phyloP scores from a whole-genome alignment of 2,329 filamentous ascomycete genomes.

The Sporothrix phasma region DNA sequence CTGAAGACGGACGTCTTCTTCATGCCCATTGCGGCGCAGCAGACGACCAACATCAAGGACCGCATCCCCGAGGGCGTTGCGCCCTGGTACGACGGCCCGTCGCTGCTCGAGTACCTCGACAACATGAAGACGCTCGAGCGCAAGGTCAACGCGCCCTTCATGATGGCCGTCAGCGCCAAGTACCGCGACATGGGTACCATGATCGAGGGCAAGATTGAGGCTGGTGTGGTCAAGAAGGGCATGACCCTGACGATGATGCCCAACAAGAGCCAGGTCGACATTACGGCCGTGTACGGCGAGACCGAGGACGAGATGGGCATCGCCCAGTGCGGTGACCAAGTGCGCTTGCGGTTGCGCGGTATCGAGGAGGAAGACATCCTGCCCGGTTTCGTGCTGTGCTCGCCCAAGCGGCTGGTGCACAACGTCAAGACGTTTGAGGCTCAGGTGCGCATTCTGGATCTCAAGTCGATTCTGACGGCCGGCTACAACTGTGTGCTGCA shows the following conservation, averaged over 20 bases:
- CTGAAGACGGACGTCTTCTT: conserved; percentile 86
- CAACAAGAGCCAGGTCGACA: conserved; percentile 70
- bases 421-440: conserved; percentile 86
- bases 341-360: conserved; percentile 82
- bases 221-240: conserved; percentile 86
- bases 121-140: conserved; percentile 60
- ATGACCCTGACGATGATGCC: conserved; percentile 89
- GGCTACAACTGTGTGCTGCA: conserved; percentile 98
- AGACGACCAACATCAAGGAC: conserved; percentile 76
- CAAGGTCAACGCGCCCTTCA: conserved; percentile 97
- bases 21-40: conserved; percentile 93
- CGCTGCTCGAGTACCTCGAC: conserved; percentile 91
- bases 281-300: conserved; percentile 85
- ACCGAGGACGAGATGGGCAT: conserved; percentile 81
- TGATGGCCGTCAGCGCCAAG: conserved; percentile 94
- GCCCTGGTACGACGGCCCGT: conserved; percentile 82
- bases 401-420: conserved; percentile 85
- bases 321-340: conserved; percentile 87
- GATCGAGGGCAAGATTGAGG: conserved; percentile 94
- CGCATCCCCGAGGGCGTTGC: conserved; percentile 66
- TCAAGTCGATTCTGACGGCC: conserved; percentile 87
- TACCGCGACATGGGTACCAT: conserved; percentile 97
- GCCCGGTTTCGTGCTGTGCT: conserved; percentile 93
- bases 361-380: conserved; percentile 96
- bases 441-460: conserved; percentile 87